Evolutionary conservation across 441 rosid species (phyloP), one percentile per base, ranked within the genome.

Genomic region (Raphanus hybrid): DNA sequence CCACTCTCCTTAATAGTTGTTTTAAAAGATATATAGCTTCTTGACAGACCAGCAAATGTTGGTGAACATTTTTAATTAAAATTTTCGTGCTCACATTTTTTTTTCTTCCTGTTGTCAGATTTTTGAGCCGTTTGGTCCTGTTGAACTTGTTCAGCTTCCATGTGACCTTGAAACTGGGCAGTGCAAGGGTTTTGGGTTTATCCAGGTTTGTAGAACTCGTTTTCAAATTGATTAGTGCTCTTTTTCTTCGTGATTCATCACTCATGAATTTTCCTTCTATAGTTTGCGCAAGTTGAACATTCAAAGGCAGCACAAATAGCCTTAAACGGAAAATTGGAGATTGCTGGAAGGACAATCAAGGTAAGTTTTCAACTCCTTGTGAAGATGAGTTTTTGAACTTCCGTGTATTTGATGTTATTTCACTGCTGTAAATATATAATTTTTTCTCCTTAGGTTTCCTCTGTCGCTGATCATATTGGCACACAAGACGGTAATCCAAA

Each of bases 101-200:
- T 14, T 75, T 58, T 26, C 20, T 6, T 52, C 23, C 58, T 6
- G 9, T 50, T 50, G 10, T 75, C 88, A 94, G 98, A 83, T 94
- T 75, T 94, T 94, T 71, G 96, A 92, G 86, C 90, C 96, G 43
- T 94, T 90, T 86, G 98, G 98, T 73, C 89, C 90, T 2, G 92
- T 94, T 83, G 98, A 94, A 86, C 91, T 94, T 73, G 92, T 94
- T 76, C 98, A 94, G 81, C 85, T 94, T 69, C 98, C 98, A 32
- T 93, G 88, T 81, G 98, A 94, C 85, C 84, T 83, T 71, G 98
- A 92, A 82, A 90, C 95, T 32, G 93, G 97, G 52, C 98, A 92
- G 76, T 92, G 98, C 89, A 94, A 94, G 80, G 98, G 98, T 70
- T 94, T 87, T 71, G 98, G 96, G 72, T 94, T 94, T 88, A 90